Percentiles rank a stretch among this genome's conserved stretches.
phyloP scores from a whole-genome alignment of 352 stramenopile species.

The Phytopythium litorale region DNA sequence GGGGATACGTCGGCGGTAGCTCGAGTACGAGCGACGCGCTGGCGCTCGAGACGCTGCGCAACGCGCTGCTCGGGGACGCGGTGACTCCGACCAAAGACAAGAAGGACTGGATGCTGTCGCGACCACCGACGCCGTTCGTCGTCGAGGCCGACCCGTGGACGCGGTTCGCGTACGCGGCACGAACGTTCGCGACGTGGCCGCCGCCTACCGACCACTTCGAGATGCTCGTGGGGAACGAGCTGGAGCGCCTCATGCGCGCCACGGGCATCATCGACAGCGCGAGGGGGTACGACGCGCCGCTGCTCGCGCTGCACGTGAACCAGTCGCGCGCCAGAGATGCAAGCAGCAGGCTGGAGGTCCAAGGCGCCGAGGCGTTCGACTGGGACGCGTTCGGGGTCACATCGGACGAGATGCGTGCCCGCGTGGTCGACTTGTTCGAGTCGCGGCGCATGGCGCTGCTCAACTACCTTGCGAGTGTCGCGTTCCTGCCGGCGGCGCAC shows the following conservation, averaged over 20 bases:
- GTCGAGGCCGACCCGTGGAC: conserved; percentile 5
- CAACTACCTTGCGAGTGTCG: conserved; percentile 5
- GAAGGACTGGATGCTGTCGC: conserved; percentile 2
- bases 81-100: neutral
- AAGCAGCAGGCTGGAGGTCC: neutral
- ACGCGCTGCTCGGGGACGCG: conserved; percentile 2
- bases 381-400: conserved; percentile 3
- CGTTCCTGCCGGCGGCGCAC: neutral
- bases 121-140: conserved; percentile 1
- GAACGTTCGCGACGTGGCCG: neutral
- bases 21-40: neutral
- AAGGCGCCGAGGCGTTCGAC: conserved; percentile 5
- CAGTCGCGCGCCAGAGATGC: neutral
- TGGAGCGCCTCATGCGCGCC: conserved; percentile 8
- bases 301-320: neutral
- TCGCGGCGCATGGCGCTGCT: conserved; percentile 1
- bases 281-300: neutral
- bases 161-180: conserved; percentile 2
- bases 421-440: conserved; percentile 3
- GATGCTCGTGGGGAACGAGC: conserved; percentile 1
- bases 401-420: neutral
- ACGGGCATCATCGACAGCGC: neutral
- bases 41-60: conserved; percentile 3
- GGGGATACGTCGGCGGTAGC: neutral
- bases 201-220: neutral